phyloP scores from a whole-genome alignment of 2,329 filamentous ascomycete species.

The Sclerotinia borealis region DNA sequence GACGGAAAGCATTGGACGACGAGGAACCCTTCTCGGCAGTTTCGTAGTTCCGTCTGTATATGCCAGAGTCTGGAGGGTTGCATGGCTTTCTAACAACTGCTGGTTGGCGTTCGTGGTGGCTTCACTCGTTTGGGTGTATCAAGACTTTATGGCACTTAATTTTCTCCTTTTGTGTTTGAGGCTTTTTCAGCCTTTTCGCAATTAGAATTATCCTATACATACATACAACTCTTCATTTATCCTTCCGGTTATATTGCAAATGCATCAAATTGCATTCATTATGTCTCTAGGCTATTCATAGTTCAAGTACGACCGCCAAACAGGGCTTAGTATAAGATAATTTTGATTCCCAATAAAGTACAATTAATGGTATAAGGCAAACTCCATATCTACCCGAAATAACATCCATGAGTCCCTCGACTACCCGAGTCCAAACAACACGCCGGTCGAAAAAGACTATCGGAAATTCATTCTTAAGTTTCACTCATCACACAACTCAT shows the following conservation, averaged over 20 bases:
- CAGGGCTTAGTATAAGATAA: no score
- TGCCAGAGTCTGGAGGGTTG: neutral
- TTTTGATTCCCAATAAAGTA: neutral
- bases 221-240: neutral
- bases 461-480: neutral
- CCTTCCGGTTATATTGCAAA: neutral
- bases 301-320: neutral
- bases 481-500: neutral
- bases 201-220: slow-evolving; percentile 5
- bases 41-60: slow-evolving; percentile 3
- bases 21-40: slow-evolving; percentile 8
- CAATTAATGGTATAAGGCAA: neutral
- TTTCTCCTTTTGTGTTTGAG: neutral
- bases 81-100: neutral
- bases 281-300: neutral
- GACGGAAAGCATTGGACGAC: slow-evolving; percentile 21
- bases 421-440: neutral
- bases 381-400: neutral
- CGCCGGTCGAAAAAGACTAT: neutral
- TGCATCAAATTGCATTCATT: neutral
- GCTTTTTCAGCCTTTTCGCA: neutral
- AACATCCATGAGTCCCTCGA: neutral
- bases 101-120: neutral
- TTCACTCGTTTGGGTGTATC: neutral
- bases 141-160: neutral